Conservation (phyloP, 257 asterid species). For the Cinchona pubescens region DNA sequence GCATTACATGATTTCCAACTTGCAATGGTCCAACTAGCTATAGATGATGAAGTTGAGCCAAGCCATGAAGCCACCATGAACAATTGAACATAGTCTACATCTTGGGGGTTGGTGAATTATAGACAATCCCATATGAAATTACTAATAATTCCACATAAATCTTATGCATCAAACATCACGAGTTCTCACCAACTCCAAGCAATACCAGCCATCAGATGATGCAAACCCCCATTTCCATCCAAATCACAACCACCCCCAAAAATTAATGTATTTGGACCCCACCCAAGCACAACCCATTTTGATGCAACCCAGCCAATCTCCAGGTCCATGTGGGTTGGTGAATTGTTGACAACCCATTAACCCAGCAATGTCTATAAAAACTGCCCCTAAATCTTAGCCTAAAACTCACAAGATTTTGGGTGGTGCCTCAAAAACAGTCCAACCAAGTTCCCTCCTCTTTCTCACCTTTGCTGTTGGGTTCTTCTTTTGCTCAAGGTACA, state of each 20-base stretch:
- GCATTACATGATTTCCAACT: not conserved
- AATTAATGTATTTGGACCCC: not conserved
- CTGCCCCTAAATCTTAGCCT: not conserved
- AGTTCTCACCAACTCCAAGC: constrained; percentile 16
- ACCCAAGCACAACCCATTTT: constrained; percentile 4
- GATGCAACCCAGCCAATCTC: not conserved
- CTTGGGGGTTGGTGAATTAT: not conserved
- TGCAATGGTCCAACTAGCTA: not conserved
- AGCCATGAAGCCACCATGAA: not conserved
- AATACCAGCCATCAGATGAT: constrained; percentile 8
- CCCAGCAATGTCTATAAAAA: constrained; percentile 26
- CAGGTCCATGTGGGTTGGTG: too few relatives aligned
- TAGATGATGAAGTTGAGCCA: not conserved
- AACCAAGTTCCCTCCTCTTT: constrained; percentile 9
- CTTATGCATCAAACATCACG: not conserved
- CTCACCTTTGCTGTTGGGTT: constrained; percentile 11
- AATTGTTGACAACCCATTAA: too few relatives aligned
- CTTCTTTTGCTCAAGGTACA: constrained; percentile 20
- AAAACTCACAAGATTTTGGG: constrained; percentile 30
- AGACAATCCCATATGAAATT: not conserved
- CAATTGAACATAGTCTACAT: not conserved
- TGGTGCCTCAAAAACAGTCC: constrained; percentile 4
- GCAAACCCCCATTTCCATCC: not conserved
- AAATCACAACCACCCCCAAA: constrained; percentile 4
- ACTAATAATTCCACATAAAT: not conserved